Percentiles rank a stretch among this genome's conserved stretches.
Evolutionary conservation across 306 rosid species (phyloP).

Genomic region (Prunus campanulata): DNA sequence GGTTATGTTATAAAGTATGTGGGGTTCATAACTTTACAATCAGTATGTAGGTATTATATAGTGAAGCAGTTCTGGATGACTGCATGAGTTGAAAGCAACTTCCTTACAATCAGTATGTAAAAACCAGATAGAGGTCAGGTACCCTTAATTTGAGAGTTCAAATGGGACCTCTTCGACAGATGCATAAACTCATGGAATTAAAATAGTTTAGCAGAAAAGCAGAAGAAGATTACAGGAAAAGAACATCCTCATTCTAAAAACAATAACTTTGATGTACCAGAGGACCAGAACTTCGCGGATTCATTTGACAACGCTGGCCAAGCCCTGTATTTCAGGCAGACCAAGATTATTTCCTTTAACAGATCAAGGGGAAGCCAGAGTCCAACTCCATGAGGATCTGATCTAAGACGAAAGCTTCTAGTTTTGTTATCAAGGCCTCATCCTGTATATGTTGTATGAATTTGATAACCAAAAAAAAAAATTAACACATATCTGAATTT

Average conservation of each 20-base stretch:
- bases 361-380: background rate
- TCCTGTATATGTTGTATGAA: conserved; percentile 22
- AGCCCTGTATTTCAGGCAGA: conserved; percentile 4
- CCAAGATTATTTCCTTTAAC: background rate
- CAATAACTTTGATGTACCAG: background rate
- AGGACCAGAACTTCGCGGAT: background rate
- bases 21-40: too few species aligned
- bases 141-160: background rate
- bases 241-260: background rate
- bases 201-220: too few species aligned
- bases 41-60: too few species aligned
- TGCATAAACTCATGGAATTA: background rate
- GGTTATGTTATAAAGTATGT: too few species aligned
- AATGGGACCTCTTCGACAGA: background rate
- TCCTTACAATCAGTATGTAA: background rate
- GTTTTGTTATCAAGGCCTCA: conserved; percentile 29
- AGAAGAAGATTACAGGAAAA: background rate
- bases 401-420: conserved; percentile 2
- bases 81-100: background rate
- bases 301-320: background rate
- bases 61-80: background rate
- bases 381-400: background rate
- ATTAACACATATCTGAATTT: background rate
- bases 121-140: background rate
- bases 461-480: conserved; percentile 2